These are phyloP conservation scores for Marasmius tenuissimus DNA, from an alignment of 1,284 basidiomycete species.

Conservation along the genomic window DNA sequence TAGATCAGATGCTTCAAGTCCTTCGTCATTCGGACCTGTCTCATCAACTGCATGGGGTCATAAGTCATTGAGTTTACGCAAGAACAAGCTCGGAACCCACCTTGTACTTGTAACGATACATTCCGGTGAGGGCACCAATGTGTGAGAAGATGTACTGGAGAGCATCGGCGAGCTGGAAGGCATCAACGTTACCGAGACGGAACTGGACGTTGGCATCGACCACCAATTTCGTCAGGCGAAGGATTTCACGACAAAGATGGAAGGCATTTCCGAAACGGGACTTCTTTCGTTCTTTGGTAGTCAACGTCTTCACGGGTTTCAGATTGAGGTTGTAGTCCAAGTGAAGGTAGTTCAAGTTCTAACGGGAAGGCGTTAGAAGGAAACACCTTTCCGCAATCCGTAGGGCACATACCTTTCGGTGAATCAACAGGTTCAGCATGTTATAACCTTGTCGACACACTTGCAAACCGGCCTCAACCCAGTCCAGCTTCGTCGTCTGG, in stretches of 20 bases:
- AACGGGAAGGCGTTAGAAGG: background rate
- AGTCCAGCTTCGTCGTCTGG: conserved; percentile 96
- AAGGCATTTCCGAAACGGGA: conserved; percentile 99
- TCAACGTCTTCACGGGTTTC: conserved; percentile 98
- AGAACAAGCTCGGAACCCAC: conserved; percentile 32
- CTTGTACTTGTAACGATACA: conserved; percentile 99
- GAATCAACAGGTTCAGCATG: conserved; percentile 98
- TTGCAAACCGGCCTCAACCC: conserved; percentile 99
- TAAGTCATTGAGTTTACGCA: conserved; percentile 7
- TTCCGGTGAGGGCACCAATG: conserved; percentile 96
- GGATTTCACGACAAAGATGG: conserved; percentile 96
- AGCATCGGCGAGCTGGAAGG: conserved; percentile 98
- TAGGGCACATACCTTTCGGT: conserved; percentile 77
- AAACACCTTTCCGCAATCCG: too few species aligned
- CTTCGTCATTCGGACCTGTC: conserved; percentile 99
- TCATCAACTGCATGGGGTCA: conserved; percentile 72
- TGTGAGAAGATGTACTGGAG: conserved; percentile 98
- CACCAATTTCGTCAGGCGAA: conserved; percentile 96
- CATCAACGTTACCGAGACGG: conserved; percentile 97
- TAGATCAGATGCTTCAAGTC: conserved; percentile 98
- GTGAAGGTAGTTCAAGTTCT: conserved; percentile 96
- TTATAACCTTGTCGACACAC: conserved; percentile 99
- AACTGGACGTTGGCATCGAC: conserved; percentile 99
- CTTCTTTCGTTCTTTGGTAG: conserved; percentile 99
- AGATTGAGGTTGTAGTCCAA: conserved; percentile 94